A percentile compares a stretch with the other conserved stretches of the same genome.
phyloP scores from a whole-genome alignment of 2,329 filamentous ascomycete species.

The Trichoderma sp. region DNA sequence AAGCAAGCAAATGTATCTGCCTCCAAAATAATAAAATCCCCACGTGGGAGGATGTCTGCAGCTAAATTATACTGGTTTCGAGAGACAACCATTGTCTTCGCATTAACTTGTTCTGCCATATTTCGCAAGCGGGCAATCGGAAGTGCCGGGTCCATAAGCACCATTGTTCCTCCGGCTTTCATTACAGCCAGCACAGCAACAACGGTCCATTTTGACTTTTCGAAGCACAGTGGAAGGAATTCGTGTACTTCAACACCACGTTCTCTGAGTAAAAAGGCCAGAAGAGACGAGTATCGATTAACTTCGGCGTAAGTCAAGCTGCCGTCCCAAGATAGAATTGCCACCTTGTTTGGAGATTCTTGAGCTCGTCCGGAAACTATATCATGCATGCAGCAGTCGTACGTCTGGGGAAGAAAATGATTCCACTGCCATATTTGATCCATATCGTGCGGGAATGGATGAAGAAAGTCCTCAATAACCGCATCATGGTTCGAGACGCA shows the following conservation, averaged over 20 bases:
- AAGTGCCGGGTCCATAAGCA: conserved; percentile 33
- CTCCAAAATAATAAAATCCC: neutral
- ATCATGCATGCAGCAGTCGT: conserved; percentile 5
- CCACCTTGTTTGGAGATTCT: neutral
- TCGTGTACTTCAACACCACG: conserved; percentile 17
- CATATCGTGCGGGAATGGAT: neutral
- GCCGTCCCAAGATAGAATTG: conserved; percentile 20
- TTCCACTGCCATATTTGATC: conserved; percentile 21
- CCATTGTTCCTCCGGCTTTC: conserved; percentile 38
- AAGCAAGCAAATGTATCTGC: neutral
- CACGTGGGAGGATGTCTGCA: neutral
- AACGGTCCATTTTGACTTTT: conserved; percentile 36
- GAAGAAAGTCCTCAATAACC: neutral
- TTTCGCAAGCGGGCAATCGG: neutral
- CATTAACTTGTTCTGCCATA: neutral
- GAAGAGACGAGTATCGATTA: neutral
- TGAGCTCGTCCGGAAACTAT: neutral
- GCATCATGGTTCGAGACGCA: neutral
- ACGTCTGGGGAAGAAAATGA: neutral
- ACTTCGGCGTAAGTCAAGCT: conserved; percentile 14
- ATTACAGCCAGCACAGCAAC: conserved; percentile 36
- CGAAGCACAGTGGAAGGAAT: conserved; percentile 35
- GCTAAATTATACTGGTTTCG: neutral
- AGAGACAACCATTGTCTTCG: neutral
- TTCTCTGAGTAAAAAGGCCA: neutral